These are phyloP conservation scores for Cudoniella acicularis DNA, from an alignment of 495 filamentous ascomycete species.

Conservation along the genomic window DNA sequence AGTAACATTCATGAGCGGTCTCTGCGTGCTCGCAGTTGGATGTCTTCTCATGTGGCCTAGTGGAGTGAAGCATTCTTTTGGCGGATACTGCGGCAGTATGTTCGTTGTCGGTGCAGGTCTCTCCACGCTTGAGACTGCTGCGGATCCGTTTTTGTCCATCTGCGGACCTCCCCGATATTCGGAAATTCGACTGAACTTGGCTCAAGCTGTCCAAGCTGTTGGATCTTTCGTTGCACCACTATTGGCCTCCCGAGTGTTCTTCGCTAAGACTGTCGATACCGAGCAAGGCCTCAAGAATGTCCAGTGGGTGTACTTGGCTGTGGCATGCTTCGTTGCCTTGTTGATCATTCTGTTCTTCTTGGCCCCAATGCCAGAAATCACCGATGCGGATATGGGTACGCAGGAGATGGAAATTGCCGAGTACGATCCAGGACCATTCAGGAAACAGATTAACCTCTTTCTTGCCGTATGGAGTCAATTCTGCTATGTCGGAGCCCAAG, in stretches of 20 bases:
- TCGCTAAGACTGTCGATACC: slow-evolving; percentile 47
- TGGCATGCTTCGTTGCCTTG: slow-evolving; percentile 64
- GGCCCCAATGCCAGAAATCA: slow-evolving; percentile 66
- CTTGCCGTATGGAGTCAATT: slow-evolving; percentile 66
- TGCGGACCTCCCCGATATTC: slow-evolving; percentile 67
- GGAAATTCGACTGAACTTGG: slow-evolving; percentile 66
- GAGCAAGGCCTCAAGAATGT: slow-evolving; percentile 51
- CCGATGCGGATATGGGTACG: slow-evolving; percentile 68
- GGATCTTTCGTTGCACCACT: slow-evolving; percentile 61
- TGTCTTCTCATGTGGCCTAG: slow-evolving; percentile 60
- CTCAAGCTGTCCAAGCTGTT: slow-evolving; percentile 66
- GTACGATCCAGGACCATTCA: slow-evolving; percentile 43
- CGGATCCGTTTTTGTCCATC: slow-evolving; percentile 51
- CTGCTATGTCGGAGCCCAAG: slow-evolving; percentile 66
- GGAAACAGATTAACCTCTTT: slow-evolving; percentile 63
- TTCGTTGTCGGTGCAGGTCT: slow-evolving; percentile 71
- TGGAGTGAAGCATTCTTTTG: slow-evolving; percentile 56
- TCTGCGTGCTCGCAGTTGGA: slow-evolving; percentile 53
- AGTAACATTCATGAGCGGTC: slow-evolving; percentile 56
- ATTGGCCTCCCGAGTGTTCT: slow-evolving; percentile 66
- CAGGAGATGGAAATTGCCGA: slow-evolving; percentile 38
- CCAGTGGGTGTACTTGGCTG: slow-evolving; percentile 72
- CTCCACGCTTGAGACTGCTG: slow-evolving; percentile 67
- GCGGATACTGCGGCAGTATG: slow-evolving; percentile 65
- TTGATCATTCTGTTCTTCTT: slow-evolving; percentile 65